phyloP scores from a whole-genome alignment of 1,139 yeast species.

The Wickerhamiella infanticola region DNA sequence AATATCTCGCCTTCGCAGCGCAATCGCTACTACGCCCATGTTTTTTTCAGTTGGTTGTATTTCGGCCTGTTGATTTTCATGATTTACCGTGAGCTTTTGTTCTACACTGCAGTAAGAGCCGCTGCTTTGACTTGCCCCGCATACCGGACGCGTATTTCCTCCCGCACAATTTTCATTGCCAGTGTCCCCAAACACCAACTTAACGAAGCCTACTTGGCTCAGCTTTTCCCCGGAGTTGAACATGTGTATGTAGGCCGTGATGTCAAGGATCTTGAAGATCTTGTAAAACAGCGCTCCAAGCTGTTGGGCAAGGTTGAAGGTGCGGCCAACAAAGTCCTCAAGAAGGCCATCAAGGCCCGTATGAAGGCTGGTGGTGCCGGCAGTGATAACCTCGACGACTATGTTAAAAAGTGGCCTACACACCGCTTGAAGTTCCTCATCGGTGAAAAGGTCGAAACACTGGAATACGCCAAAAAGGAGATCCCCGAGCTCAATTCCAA shows the following conservation, averaged over 20 bases:
- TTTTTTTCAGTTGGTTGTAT: conserved; percentile 38
- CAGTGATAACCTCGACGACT: conserved; percentile 36
- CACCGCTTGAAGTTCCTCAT: conserved; percentile 47
- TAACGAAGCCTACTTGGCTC: conserved; percentile 42
- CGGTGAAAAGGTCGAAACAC: conserved; percentile 77
- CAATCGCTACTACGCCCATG: conserved; percentile 72
- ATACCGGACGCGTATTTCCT: conserved; percentile 55
- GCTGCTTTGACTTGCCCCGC: conserved; percentile 71
- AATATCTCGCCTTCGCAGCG: conserved; percentile 45
- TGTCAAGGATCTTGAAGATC: conserved; percentile 39
- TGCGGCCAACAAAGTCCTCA: conserved; percentile 48
- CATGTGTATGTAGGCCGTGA: conserved; percentile 65
- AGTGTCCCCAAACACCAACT: conserved; percentile 58
- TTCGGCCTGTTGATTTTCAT: conserved; percentile 14
- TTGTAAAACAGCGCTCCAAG: conserved; percentile 45
- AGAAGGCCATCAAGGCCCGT: conserved; percentile 42
- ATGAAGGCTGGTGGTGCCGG: conserved; percentile 36
- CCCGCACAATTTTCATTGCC: conserved; percentile 68
- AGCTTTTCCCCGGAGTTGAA: conserved; percentile 53
- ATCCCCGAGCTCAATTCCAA: conserved; percentile 54
- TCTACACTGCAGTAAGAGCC: conserved; percentile 63
- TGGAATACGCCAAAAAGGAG: conserved; percentile 51
- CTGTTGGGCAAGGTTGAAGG: conserved; percentile 51
- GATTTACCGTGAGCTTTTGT: conserved; percentile 60
- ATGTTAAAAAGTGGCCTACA: conserved; percentile 67